Conservation (phyloP, 139 green algal genomes). For the Eudorina sp. region DNA sequence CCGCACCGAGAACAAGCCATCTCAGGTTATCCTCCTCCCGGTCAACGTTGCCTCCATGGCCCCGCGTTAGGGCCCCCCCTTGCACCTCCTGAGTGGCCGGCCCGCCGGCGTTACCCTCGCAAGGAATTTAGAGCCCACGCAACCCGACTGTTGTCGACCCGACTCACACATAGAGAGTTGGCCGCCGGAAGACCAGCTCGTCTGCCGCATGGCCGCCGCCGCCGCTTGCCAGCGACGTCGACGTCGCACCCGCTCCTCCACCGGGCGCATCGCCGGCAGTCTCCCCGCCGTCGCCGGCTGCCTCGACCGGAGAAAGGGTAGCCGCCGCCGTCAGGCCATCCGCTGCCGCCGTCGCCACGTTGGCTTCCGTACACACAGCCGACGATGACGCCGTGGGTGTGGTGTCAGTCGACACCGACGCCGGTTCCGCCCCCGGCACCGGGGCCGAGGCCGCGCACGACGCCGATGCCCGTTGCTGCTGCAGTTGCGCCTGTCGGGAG, state of each 20-base stretch:
- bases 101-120: too few relatives aligned
- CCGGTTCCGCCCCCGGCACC: not conserved
- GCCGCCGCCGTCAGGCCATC: not conserved
- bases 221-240: not conserved
- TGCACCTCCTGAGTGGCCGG: too few relatives aligned
- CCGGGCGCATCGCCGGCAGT: not conserved
- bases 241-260: not conserved
- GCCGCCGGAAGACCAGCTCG: slow-evolving; percentile 23
- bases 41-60: too few relatives aligned
- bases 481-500: slow-evolving; percentile 14
- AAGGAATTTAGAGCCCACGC: too few relatives aligned
- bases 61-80: too few relatives aligned
- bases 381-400: not conserved
- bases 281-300: not conserved
- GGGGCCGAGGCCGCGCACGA: not conserved
- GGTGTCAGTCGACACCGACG: not conserved
- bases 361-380: too few relatives aligned
- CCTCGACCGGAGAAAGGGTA: not conserved
- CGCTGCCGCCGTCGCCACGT: not conserved
- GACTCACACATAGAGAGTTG: slow-evolving; percentile 37
- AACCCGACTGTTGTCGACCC: too few relatives aligned
- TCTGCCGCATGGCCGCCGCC: not conserved
- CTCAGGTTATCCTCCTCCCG: too few relatives aligned
- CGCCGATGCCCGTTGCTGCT: not conserved
- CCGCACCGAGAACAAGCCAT: too few relatives aligned